phyloP scores from a whole-genome alignment of 2,329 filamentous ascomycete species.

The Exophiala sp. region DNA sequence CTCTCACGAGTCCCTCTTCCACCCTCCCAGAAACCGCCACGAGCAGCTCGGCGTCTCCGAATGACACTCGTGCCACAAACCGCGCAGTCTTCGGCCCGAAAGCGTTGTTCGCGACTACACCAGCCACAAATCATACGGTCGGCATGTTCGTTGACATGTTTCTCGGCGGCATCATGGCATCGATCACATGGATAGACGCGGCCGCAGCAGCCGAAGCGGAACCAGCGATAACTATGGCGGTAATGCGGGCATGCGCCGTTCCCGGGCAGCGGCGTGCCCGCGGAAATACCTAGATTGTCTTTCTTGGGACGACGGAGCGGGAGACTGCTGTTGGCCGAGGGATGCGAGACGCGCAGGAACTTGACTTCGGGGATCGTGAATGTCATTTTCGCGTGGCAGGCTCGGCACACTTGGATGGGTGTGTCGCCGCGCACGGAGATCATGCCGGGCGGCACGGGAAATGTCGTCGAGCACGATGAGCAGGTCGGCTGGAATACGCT shows the following conservation, averaged over 20 bases:
- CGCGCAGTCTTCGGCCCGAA: slow-evolving; percentile 66
- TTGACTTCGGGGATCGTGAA: slow-evolving; percentile 73
- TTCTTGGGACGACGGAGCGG: slow-evolving; percentile 29
- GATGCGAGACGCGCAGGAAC: slow-evolving; percentile 61
- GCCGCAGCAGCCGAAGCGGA: slow-evolving; percentile 53
- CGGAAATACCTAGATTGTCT: slow-evolving; percentile 51
- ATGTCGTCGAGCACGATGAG: slow-evolving; percentile 64
- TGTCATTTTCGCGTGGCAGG: slow-evolving; percentile 72
- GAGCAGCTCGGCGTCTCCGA: slow-evolving; percentile 47
- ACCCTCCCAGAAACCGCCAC: slow-evolving; percentile 74
- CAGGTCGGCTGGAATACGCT: slow-evolving; percentile 77
- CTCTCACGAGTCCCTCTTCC: slow-evolving; percentile 73
- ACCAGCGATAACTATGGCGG: slow-evolving; percentile 52
- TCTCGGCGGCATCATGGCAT: slow-evolving; percentile 67
- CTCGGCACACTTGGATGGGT: slow-evolving; percentile 67
- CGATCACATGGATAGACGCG: slow-evolving; percentile 56
- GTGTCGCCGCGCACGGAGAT: slow-evolving; percentile 68
- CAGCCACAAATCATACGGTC: slow-evolving; percentile 75
- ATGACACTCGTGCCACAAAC: slow-evolving; percentile 67
- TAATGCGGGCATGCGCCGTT: slow-evolving; percentile 52
- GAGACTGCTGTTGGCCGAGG: slow-evolving; percentile 27
- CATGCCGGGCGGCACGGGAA: slow-evolving; percentile 54
- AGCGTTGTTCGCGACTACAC: slow-evolving; percentile 75
- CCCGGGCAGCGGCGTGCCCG: slow-evolving; percentile 49
- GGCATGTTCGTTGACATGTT: slow-evolving; percentile 73